Evolutionary conservation across 2,329 filamentous ascomycete species (phyloP).

Genomic region (Plenodomus tracheiphilus): DNA sequence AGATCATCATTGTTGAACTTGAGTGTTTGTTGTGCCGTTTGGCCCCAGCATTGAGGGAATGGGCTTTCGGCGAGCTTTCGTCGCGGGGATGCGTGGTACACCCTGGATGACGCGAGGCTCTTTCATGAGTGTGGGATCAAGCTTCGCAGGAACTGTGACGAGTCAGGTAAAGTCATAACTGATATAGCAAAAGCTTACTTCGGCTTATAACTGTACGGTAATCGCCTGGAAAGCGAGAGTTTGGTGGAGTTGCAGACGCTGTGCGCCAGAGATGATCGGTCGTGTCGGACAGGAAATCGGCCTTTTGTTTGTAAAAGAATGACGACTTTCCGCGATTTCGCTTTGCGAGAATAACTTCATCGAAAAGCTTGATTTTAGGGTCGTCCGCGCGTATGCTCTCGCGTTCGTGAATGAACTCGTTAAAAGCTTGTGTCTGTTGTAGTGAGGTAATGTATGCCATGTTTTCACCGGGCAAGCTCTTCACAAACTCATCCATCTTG

Average conservation of each 20-base stretch:
- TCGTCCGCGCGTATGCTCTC: constrained; percentile 67
- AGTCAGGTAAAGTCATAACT: constrained; percentile 45
- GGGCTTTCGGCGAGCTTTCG: constrained; percentile 54
- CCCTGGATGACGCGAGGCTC: constrained; percentile 90
- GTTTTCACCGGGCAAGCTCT: constrained; percentile 66
- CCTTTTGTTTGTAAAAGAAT: constrained; percentile 63
- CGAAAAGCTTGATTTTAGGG: constrained; percentile 73
- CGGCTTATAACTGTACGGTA: constrained; percentile 56
- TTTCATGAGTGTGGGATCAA: constrained; percentile 87
- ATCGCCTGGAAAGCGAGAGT: constrained; percentile 58
- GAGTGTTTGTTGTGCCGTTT: constrained; percentile 21
- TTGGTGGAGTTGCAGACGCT: constrained; percentile 61
- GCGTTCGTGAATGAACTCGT: constrained; percentile 83
- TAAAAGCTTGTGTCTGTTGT: constrained; percentile 71
- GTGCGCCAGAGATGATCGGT: constrained; percentile 80
- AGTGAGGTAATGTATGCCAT: constrained; percentile 65
- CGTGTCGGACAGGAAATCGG: constrained; percentile 69
- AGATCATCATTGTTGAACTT: constrained; percentile 35
- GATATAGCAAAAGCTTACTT: constrained; percentile 55
- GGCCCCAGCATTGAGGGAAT: constrained; percentile 49
- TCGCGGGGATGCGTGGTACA: constrained; percentile 65
- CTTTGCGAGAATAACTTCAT: constrained; percentile 83
- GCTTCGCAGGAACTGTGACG: constrained; percentile 72
- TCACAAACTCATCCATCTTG: constrained; percentile 68
- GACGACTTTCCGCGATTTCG: constrained; percentile 67